Evolutionary conservation across 306 rosid species (phyloP).

Genomic region (Hippophae rhamnoides): DNA sequence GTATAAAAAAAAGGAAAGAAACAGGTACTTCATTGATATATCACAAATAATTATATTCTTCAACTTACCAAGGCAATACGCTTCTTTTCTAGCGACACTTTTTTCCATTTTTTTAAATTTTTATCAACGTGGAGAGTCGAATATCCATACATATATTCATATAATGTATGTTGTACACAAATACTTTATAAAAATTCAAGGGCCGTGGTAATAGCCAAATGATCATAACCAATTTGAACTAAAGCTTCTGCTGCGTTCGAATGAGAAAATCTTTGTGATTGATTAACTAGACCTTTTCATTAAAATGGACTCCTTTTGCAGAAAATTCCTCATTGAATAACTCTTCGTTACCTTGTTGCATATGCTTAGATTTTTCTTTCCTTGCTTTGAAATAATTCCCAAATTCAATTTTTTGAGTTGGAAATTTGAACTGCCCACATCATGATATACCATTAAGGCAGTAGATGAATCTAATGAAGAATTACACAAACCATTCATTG

Average conservation of each 20-base stretch:
- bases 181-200: no score
- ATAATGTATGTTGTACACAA: no score
- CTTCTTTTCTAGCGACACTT: no score
- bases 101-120: no score
- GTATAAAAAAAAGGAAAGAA: no score
- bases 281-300: constrained; percentile 34
- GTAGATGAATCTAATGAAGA: constrained; percentile 33
- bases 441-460: constrained; percentile 21
- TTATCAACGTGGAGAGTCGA: no score
- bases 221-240: constrained; percentile 39
- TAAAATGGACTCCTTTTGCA: constrained; percentile 38
- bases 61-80: no score
- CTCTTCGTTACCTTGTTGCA: constrained; percentile 20
- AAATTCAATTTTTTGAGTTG: constrained; percentile 4
- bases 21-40: no score
- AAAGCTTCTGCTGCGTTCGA: constrained; percentile 35
- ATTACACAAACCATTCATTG: constrained; percentile 14
- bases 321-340: constrained; percentile 26
- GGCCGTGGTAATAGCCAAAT: neutral
- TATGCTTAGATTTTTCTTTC: constrained; percentile 19
- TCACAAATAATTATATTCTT: no score
- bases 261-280: constrained; percentile 16
- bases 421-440: constrained; percentile 21
- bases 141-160: no score
- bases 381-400: constrained; percentile 19